These are phyloP conservation scores for Evernia prunastri DNA, from an alignment of 495 filamentous ascomycete genomes.

Conservation along the genomic window DNA sequence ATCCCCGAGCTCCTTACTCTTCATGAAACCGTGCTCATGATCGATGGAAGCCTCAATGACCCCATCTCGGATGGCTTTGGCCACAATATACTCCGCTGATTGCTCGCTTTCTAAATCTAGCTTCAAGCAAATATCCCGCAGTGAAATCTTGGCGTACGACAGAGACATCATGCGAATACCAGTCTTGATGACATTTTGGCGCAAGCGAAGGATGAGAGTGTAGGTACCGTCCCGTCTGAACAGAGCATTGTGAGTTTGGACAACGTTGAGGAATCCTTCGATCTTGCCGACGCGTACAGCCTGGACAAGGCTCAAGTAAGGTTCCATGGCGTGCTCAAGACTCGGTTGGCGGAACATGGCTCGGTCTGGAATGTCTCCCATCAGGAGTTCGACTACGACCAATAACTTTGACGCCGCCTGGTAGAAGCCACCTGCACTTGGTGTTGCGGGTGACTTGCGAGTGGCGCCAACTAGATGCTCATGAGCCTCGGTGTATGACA, in stretches of 20 bases:
- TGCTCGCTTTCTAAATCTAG: constrained; percentile 89
- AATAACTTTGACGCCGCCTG: constrained; percentile 91
- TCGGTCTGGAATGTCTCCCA: constrained; percentile 97
- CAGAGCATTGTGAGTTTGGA: constrained; percentile 68
- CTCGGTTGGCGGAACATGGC: constrained; percentile 81
- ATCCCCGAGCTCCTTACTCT: constrained; percentile 92
- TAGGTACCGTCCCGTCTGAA: constrained; percentile 95
- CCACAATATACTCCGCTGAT: constrained; percentile 97
- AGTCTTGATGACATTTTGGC: constrained; percentile 99
- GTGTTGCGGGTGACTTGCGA: constrained; percentile 85
- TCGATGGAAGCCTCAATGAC: constrained; percentile 95
- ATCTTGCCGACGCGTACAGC: constrained; percentile 93
- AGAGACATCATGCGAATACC: constrained; percentile 98
- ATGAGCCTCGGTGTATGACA: constrained; percentile 95
- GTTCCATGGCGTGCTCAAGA: constrained; percentile 78
- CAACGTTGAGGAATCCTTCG: constrained; percentile 79
- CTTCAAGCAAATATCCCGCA: constrained; percentile 94
- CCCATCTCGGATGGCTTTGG: constrained; percentile 95
- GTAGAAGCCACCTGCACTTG: constrained; percentile 85
- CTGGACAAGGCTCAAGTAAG: constrained; percentile 88
- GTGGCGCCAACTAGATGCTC: constrained; percentile 86
- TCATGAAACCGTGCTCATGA: constrained; percentile 93
- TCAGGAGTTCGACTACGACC: constrained; percentile 90
- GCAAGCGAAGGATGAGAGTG: constrained; percentile 84
- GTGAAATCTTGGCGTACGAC: constrained; percentile 94